Evolutionary conservation across 2,329 filamentous ascomycete species (phyloP).

Genomic region (Ampelomyces quisqualis): DNA sequence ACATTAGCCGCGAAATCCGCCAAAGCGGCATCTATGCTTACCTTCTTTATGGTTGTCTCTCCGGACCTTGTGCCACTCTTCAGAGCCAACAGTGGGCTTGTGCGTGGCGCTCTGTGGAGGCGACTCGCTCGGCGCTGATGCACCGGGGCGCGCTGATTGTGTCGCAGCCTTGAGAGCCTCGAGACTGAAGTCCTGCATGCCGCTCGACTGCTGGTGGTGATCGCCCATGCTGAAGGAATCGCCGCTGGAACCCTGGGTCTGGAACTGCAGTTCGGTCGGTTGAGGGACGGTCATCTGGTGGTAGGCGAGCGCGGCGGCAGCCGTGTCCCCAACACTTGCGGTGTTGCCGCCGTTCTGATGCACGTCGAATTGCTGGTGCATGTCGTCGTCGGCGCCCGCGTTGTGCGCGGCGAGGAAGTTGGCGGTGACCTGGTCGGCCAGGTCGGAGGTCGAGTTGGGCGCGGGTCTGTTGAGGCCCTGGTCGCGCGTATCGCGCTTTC

Average conservation of each 20-base stretch:
- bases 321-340: conserved; percentile 58
- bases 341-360: conserved; percentile 57
- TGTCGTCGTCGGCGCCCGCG: conserved; percentile 45
- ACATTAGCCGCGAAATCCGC: conserved; percentile 7
- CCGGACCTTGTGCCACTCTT: conserved; percentile 96
- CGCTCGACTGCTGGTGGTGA: conserved; percentile 43
- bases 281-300: conserved; percentile 59
- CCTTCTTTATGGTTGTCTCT: conserved; percentile 99
- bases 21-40: conserved; percentile 46
- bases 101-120: conserved; percentile 36
- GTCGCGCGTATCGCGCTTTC: conserved; percentile 51
- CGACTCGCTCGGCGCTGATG: conserved; percentile 37
- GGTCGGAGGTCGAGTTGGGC: conserved; percentile 37
- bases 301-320: conserved; percentile 58
- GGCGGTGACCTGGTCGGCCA: conserved; percentile 42
- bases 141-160: conserved; percentile 50
- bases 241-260: conserved; percentile 48
- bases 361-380: conserved; percentile 46
- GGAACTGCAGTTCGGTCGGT: conserved; percentile 57
- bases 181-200: conserved; percentile 47
- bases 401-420: conserved; percentile 46
- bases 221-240: conserved; percentile 49
- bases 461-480: conserved; percentile 44
- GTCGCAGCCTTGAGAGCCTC: conserved; percentile 54
- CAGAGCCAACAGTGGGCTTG: conserved; percentile 90